Conservation (phyloP, 495 filamentous ascomycete genomes). For the Talaromyces ruber region DNA sequence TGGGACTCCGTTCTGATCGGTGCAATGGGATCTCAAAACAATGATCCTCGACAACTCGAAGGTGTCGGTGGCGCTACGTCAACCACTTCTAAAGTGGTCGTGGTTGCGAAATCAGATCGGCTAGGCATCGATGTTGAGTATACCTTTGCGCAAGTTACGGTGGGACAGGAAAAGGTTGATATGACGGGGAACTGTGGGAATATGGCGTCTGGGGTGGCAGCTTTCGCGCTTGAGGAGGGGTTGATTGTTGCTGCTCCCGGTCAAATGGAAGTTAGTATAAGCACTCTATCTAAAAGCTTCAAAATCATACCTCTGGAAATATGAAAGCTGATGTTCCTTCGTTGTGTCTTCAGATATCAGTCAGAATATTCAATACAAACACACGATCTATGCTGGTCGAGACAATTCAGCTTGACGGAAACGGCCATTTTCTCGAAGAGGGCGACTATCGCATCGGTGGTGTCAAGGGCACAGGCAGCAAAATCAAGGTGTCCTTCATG, state of each 20-base stretch:
- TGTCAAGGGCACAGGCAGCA: constrained; percentile 16
- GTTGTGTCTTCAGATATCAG: constrained; percentile 13
- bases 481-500: constrained; percentile 20
- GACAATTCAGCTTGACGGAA: constrained; percentile 15
- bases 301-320: not conserved
- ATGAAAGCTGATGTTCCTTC: not conserved
- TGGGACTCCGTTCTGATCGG: constrained; percentile 24
- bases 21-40: constrained; percentile 19
- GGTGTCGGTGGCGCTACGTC: constrained; percentile 30
- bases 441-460: constrained; percentile 19
- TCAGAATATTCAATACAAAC: constrained; percentile 24
- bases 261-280: constrained; percentile 14
- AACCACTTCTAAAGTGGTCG: constrained; percentile 31
- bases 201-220: constrained; percentile 27
- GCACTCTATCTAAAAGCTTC: not conserved
- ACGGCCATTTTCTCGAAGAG: constrained; percentile 16
- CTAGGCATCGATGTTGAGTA: constrained; percentile 27
- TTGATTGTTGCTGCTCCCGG: constrained; percentile 14
- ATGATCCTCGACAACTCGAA: constrained; percentile 20
- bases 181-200: constrained; percentile 35
- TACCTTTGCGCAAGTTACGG: constrained; percentile 27
- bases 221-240: constrained; percentile 27
- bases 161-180: constrained; percentile 22
- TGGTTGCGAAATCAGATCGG: constrained; percentile 19
- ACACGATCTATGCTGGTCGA: constrained; percentile 18